Conservation (phyloP, 306 rosid species). For the Trichosanthes cucumerina region DNA sequence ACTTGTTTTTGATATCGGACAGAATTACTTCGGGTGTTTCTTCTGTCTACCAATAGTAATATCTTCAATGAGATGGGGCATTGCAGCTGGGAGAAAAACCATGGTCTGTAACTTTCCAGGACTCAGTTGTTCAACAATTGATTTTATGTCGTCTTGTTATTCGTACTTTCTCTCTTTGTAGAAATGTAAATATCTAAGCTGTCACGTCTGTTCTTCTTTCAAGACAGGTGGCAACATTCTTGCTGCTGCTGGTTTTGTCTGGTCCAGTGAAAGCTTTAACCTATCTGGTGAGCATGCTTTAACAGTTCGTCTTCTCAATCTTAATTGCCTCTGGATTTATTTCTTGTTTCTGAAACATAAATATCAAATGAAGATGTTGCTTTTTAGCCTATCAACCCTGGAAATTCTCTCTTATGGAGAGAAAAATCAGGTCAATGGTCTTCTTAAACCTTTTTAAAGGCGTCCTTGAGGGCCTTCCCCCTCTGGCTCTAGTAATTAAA, state of each 20-base stretch:
- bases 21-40: conserved; percentile 92
- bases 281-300: conserved; percentile 57
- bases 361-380: neutral
- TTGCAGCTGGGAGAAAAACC: conserved; percentile 86
- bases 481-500: neutral
- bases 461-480: too few species aligned
- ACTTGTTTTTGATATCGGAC: conserved; percentile 21
- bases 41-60: conserved; percentile 86
- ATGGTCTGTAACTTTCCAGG: conserved; percentile 45
- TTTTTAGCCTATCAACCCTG: neutral
- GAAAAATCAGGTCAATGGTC: neutral
- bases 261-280: conserved; percentile 92
- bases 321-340: neutral
- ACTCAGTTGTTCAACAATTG: conserved; percentile 5
- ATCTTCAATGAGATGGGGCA: conserved; percentile 98
- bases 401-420: neutral
- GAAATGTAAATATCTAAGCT: neutral
- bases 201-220: conserved; percentile 9
- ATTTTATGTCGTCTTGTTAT: neutral
- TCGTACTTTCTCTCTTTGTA: neutral
- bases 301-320: conserved; percentile 5
- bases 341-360: neutral
- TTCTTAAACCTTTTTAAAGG: neutral
- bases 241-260: conserved; percentile 76
- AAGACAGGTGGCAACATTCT: conserved; percentile 70